Evolutionary conservation across 768 basidiomycete genomes (phyloP), one percentile per base, ranked within the genome.

Genomic region (Boletus rubescentipes): DNA sequence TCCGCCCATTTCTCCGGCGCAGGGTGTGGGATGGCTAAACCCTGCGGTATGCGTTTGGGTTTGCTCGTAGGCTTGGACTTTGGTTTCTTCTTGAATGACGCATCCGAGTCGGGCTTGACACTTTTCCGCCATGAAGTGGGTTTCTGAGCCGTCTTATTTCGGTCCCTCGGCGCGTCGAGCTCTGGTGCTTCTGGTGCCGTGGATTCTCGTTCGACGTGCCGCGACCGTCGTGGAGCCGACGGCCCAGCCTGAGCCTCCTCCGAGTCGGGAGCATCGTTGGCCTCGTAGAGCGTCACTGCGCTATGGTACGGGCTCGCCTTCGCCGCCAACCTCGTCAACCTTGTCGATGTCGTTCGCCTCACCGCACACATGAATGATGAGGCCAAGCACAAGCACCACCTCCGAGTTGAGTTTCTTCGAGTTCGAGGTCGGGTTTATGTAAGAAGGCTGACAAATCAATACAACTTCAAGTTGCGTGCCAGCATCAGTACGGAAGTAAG

Each of bases 1-100:
- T 90, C 83, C 38, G 72, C 70, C 91, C 92, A 94, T 36, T 71
- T 66, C 30, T 69, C 66, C 9, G 91, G 92, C 2, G 82, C 75
- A 0, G 87, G 83, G 60, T 92, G 89, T 0, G 91, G 85, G 0
- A 69, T 73, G 3, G 69, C 77, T 20, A 91, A 70, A 1, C 75
- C 66, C 53, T 79, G 78, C 49, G 75, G 77, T n/a, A 87, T 48
- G n/a, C 36, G 9, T 62, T 85, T 89, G 3, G 65, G 62, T 66
- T 86, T 89, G 59, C 75, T 75, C 3, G 85, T 3, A 26, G 26
- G 26, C 26, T 26, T 89, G 58, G 75, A 75, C 2, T 82, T 78
- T 1, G 76, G 77, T 14, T 62, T 58, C 55, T 49, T 49, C 55
- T 49, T 49, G 18, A 32, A 48, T n/a, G 45, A 39, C 26, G 14